Evolutionary conservation across 1,284 basidiomycete genomes (phyloP).

Genomic region (Puccinia novopanici): DNA sequence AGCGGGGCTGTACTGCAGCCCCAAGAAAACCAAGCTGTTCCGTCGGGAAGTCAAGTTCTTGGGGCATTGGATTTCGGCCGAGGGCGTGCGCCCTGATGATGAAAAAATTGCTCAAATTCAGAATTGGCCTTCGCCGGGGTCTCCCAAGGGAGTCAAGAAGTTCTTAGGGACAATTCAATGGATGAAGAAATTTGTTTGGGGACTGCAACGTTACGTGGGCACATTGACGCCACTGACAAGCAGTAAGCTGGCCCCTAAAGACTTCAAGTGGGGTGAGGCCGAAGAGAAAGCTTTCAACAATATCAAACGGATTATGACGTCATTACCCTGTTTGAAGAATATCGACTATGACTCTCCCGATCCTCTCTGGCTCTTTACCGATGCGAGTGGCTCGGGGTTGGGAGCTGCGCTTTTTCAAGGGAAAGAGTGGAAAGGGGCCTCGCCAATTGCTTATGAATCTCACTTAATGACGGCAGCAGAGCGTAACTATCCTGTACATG

Average conservation of each 20-base stretch:
- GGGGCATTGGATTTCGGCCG: conserved; percentile 59
- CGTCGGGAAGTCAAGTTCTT: conserved; percentile 57
- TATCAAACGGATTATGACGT: conserved; percentile 18
- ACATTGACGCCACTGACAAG: conserved; percentile 59
- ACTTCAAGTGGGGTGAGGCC: not conserved
- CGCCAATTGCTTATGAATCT: conserved; percentile 51
- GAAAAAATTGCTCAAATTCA: conserved; percentile 59
- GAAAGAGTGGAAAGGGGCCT: conserved; percentile 19
- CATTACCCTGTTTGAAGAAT: not conserved
- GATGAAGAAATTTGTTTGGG: conserved; percentile 59
- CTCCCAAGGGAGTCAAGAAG: conserved; percentile 56
- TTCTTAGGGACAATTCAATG: conserved; percentile 62
- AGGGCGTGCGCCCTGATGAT: conserved; percentile 59
- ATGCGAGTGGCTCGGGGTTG: conserved; percentile 35
- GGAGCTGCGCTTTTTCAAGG: conserved; percentile 51
- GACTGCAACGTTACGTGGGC: conserved; percentile 58
- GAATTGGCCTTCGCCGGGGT: conserved; percentile 59
- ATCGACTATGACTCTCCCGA: not conserved
- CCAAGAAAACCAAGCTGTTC: conserved; percentile 54
- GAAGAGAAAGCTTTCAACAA: conserved; percentile 8
- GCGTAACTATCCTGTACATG: no score
- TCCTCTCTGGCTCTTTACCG: conserved; percentile 10
- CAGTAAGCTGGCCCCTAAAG: conserved; percentile 49
- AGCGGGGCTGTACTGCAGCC: conserved; percentile 27
- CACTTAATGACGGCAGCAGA: conserved; percentile 22